These are phyloP conservation scores for Phytopythium helicoides DNA, from an alignment of 352 stramenopile species.

Conservation along the genomic window DNA sequence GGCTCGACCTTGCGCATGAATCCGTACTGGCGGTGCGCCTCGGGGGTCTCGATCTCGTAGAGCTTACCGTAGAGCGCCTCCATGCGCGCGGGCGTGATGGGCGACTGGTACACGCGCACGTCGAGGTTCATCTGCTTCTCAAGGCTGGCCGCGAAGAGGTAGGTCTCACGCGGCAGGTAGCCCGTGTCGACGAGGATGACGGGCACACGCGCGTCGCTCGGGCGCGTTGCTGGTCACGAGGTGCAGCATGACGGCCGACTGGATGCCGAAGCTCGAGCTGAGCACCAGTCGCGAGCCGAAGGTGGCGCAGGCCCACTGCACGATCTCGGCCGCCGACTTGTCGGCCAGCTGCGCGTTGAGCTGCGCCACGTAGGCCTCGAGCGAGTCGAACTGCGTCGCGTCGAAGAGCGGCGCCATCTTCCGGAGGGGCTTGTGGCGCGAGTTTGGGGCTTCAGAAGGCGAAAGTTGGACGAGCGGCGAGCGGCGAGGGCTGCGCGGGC, in stretches of 20 bases:
- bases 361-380: conserved; percentile 62
- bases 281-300: conserved; percentile 67
- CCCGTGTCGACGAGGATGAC: conserved; percentile 86
- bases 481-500: too few species aligned
- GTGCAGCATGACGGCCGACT: conserved; percentile 84
- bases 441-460: neutral
- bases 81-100: conserved; percentile 75
- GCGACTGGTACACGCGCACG: conserved; percentile 74
- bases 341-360: conserved; percentile 54
- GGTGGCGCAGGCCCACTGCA: conserved; percentile 66
- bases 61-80: conserved; percentile 86
- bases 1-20: conserved; percentile 86
- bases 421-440: neutral
- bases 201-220: conserved; percentile 41
- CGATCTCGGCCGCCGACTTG: conserved; percentile 60
- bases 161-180: conserved; percentile 82
- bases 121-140: conserved; percentile 65
- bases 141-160: conserved; percentile 72
- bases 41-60: conserved; percentile 62
- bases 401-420: conserved; percentile 32
- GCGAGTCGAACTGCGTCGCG: conserved; percentile 40
- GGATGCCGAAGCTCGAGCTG: conserved; percentile 87
- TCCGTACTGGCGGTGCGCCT: conserved; percentile 79
- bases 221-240: conserved; percentile 34
- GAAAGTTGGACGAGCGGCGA: too few species aligned